Evolutionary conservation across 441 rosid genomes (phyloP).

Genomic region (Sinapis alba): DNA sequence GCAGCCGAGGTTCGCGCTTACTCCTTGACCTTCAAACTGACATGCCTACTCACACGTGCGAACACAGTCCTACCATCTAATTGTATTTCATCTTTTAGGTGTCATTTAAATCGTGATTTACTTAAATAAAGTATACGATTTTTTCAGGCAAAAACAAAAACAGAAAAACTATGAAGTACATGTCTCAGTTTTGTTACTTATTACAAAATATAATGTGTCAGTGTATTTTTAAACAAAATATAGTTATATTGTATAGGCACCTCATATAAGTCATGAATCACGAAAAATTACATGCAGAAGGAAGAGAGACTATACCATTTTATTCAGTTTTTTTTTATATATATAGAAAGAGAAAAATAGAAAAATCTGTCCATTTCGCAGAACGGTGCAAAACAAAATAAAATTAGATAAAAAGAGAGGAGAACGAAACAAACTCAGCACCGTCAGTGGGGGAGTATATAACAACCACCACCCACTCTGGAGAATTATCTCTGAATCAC

Average conservation of each 20-base stretch:
- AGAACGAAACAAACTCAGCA: constrained; percentile 12
- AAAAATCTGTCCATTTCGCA: not conserved
- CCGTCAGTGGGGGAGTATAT: constrained; percentile 28
- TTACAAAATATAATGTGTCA: not conserved
- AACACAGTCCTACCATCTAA: constrained; percentile 35
- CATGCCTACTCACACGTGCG: constrained; percentile 58
- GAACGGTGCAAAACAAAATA: not conserved
- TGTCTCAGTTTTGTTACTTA: not conserved
- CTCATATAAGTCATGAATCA: not conserved
- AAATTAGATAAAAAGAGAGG: not conserved
- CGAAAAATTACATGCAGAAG: not conserved
- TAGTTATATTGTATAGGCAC: not conserved
- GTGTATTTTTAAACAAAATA: not conserved
- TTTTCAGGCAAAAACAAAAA: not conserved
- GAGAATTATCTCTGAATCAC: constrained; percentile 35
- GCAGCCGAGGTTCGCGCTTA: constrained; percentile 59
- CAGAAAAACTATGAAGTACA: not conserved
- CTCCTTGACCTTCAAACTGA: constrained; percentile 33
- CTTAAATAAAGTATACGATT: not conserved
- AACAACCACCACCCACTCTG: constrained; percentile 33
- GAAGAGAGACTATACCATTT: not conserved
- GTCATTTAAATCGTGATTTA: not conserved
- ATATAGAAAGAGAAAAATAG: not conserved
- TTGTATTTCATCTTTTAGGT: not conserved
- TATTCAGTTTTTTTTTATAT: not conserved